phyloP scores from a whole-genome alignment of 768 basidiomycete genomes.

The Pulveroboletus sp. region DNA sequence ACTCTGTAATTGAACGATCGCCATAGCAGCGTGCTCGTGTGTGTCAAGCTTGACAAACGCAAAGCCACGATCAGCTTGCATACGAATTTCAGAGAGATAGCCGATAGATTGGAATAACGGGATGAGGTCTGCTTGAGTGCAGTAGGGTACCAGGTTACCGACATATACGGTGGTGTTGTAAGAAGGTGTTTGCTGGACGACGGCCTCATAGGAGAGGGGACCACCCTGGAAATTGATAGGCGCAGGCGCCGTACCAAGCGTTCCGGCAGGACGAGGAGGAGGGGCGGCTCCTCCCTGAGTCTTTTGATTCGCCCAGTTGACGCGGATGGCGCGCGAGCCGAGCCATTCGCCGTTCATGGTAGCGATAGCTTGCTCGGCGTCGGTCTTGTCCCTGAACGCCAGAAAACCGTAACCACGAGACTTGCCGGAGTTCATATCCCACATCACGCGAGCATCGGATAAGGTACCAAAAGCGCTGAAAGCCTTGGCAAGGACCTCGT shows the following conservation, averaged over 20 bases:
- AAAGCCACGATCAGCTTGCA: slow-evolving; percentile 98
- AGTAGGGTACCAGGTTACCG: slow-evolving; percentile 96
- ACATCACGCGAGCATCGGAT: slow-evolving; percentile 98
- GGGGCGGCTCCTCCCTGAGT: slow-evolving; percentile 61
- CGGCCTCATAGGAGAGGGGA: slow-evolving; percentile 88
- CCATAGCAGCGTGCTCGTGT: slow-evolving; percentile 97
- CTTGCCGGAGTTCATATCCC: slow-evolving; percentile 99
- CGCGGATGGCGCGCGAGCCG: slow-evolving; percentile 94
- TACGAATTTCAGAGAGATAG: slow-evolving; percentile 96
- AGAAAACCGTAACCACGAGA: slow-evolving; percentile 97
- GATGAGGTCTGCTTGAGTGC: slow-evolving; percentile 95
- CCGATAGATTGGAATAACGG: slow-evolving; percentile 98
- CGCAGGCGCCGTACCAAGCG: slow-evolving; percentile 68
- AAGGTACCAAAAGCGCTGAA: slow-evolving; percentile 96
- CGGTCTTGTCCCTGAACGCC: slow-evolving; percentile 97
- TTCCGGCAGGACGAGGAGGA: slow-evolving; percentile 40
- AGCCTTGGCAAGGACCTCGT: slow-evolving; percentile 93
- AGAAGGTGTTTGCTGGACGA: slow-evolving; percentile 87
- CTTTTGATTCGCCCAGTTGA: slow-evolving; percentile 99
- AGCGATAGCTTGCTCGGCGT: slow-evolving; percentile 98
- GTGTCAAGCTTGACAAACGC: slow-evolving; percentile 99
- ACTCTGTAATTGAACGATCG: slow-evolving; percentile 94
- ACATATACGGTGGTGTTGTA: slow-evolving; percentile 98
- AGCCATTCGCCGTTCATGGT: slow-evolving; percentile 99
- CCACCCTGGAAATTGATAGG: slow-evolving; percentile 90